Evolutionary conservation across 2,329 filamentous ascomycete genomes (phyloP), one percentile per base, ranked within the genome.

Genomic region (Xylaria sp.): DNA sequence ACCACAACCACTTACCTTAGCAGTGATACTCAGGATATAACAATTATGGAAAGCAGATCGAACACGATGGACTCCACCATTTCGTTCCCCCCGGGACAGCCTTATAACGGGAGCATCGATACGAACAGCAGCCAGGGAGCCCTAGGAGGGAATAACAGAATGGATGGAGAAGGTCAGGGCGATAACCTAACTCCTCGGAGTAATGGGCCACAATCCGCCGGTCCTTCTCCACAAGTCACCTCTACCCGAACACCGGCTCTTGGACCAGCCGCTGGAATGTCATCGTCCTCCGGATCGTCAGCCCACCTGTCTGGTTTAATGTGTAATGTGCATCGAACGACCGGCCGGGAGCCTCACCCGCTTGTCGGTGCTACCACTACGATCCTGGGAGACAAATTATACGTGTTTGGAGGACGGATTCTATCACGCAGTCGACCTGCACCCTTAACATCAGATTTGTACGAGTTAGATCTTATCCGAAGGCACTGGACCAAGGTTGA

Each of bases 321-420:
- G 87, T 90, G 88, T 75, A 90, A 90, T 75, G 88, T 90, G n/a
- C 88, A 90, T 73, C 84, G 94, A 70, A 98, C 96, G 1, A 98
- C 95, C 0, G 96, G 96, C 39, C 89, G 90, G 68, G 94, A 98
- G 76, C 96, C 96, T 2, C 93, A 92, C 75, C 92, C 96, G 2
- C 83, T 98, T 2, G 96, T 99, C 0, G 96, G 96, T 36, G 95
- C 96, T 5, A 97, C 96, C 0, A 98, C 96, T 0, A 98, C 96
- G 0, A 92, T 98, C 54, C 80, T 99, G 1, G 96, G 95, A 31
- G 96, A 99, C 79, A 97, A 96, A 79, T 85, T 99, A 25, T 99
- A 97, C 78, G 94, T 98, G 3, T 99, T 98, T 82, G 96, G 96
- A 53, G 96, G 96, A 7, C 87, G 95, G 60, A 89, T 96, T 72